phyloP scores from a whole-genome alignment of 306 rosid genomes.

The Pyrus communis region DNA sequence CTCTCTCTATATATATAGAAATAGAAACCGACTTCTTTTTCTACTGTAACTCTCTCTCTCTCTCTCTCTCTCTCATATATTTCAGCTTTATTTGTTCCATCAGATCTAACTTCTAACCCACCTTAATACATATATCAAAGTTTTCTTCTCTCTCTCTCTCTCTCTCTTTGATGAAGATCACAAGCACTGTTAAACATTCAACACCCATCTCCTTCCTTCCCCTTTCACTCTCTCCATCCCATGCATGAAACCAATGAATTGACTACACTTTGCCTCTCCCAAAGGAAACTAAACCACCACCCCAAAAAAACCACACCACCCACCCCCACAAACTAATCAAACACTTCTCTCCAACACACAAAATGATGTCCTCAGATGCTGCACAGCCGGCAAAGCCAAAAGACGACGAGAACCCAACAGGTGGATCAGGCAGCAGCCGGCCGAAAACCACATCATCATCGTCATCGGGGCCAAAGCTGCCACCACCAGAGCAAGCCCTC shows the following conservation, averaged over 20 bases:
- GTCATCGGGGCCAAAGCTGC: not conserved
- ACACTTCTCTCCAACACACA: not conserved
- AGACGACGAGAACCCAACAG: constrained; percentile 28
- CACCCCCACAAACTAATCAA: not conserved
- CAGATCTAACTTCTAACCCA: constrained; percentile 46
- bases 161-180: constrained; percentile 63
- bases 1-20: not conserved
- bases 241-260: constrained; percentile 72
- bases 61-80: constrained; percentile 20
- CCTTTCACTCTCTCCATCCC: constrained; percentile 23
- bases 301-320: not conserved
- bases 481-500: constrained; percentile 35
- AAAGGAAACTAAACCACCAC: constrained; percentile 37
- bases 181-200: constrained; percentile 47
- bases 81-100: constrained; percentile 39
- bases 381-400: constrained; percentile 20
- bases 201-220: constrained; percentile 18
- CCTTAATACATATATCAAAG: constrained; percentile 14
- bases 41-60: constrained; percentile 24
- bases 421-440: constrained; percentile 14
- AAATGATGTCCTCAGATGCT: constrained; percentile 51
- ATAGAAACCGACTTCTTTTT: constrained; percentile 25
- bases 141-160: not conserved
- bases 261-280: constrained; percentile 41
- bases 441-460: not conserved